Evolutionary conservation across 345 rosid species (phyloP).

Genomic region (Hibiscus mutabilis): DNA sequence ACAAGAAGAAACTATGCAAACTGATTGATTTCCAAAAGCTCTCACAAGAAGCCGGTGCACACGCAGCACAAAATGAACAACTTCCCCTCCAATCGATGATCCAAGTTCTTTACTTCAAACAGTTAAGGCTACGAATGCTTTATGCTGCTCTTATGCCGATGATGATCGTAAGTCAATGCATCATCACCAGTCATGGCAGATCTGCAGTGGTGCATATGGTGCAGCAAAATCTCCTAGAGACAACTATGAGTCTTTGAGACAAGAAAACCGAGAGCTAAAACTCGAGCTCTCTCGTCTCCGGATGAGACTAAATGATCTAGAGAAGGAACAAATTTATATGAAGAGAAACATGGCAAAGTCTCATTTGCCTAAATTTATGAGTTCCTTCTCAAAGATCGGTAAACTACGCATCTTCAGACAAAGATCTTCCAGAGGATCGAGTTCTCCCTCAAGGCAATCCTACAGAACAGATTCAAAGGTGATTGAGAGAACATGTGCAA

Average conservation of each 20-base stretch:
- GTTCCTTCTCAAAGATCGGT: not conserved
- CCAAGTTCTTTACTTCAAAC: constrained; percentile 93
- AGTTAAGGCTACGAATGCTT: constrained; percentile 67
- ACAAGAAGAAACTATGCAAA: constrained; percentile 76
- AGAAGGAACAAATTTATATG: not conserved
- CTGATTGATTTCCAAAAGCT: constrained; percentile 93
- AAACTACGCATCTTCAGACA: not conserved
- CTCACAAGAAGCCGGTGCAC: constrained; percentile 93
- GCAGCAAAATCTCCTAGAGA: not conserved
- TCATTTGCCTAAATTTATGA: not conserved
- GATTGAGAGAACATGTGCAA: not conserved
- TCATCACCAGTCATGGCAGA: not conserved
- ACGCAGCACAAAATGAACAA: constrained; percentile 92
- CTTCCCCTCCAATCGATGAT: constrained; percentile 92
- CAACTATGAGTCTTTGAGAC: not conserved
- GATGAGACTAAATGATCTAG: not conserved
- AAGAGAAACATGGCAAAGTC: not conserved
- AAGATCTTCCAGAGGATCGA: not conserved
- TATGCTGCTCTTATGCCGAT: constrained; percentile 17
- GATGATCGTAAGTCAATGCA: not conserved
- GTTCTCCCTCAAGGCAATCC: not conserved
- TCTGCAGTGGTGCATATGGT: not conserved
- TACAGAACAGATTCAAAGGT: not conserved
- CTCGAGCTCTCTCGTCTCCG: not conserved
- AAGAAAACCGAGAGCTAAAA: not conserved